Evolutionary conservation across 2,329 filamentous ascomycete genomes (phyloP).

Genomic region (Ascochyta lentis): DNA sequence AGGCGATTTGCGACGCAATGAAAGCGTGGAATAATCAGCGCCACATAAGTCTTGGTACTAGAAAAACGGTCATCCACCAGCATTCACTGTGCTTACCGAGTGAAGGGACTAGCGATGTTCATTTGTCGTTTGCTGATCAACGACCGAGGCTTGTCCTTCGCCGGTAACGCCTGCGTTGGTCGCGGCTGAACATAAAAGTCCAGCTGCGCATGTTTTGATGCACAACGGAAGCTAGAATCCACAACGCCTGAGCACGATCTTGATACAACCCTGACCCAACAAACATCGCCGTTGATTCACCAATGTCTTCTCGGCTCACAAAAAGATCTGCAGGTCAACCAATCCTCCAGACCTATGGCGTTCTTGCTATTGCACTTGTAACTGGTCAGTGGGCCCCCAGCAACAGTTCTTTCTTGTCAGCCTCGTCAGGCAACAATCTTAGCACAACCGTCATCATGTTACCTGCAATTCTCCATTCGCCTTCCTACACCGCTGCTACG

Average conservation of each 20-base stretch:
- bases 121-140: not conserved
- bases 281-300: not conserved
- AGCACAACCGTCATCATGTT: too few relatives aligned
- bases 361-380: too few relatives aligned
- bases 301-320: not conserved
- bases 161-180: not conserved
- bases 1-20: not conserved
- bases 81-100: not conserved
- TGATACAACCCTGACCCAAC: not conserved
- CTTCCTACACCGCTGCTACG: slow-evolving; percentile 10
- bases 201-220: not conserved
- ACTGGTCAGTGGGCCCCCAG: too few relatives aligned
- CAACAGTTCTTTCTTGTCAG: too few relatives aligned
- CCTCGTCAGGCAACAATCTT: too few relatives aligned
- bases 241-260: not conserved
- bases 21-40: not conserved
- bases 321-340: not conserved
- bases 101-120: not conserved
- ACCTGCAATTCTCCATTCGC: slow-evolving; percentile 7
- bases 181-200: not conserved
- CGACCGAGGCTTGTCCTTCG: not conserved
- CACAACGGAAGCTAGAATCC: not conserved
- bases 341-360: too few relatives aligned
- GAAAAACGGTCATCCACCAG: not conserved
- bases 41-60: too few relatives aligned